Evolutionary conservation across 129 eudicot genomes (phyloP).

Genomic region (Arctium lappa): DNA sequence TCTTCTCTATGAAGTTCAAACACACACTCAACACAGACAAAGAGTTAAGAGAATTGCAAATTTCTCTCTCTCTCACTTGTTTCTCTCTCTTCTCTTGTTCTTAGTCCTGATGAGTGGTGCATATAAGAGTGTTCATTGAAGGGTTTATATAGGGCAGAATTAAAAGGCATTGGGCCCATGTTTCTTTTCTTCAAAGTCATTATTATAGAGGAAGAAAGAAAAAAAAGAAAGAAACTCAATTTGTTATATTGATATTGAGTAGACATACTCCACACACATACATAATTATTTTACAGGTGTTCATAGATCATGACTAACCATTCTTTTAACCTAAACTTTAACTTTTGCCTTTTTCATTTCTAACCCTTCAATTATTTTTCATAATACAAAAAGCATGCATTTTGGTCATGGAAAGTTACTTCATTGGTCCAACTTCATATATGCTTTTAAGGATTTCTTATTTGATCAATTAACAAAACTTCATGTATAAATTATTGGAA

Average conservation of each 20-base stretch:
- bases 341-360: slow-evolving; percentile 15
- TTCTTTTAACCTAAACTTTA: slow-evolving; percentile 24
- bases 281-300: slow-evolving; percentile 19
- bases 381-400: slow-evolving; percentile 5
- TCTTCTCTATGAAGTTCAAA: not conserved
- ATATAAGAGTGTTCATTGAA: not conserved
- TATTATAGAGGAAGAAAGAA: slow-evolving; percentile 1
- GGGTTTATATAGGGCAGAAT: slow-evolving; percentile 30
- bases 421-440: not conserved
- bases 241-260: slow-evolving; percentile 13
- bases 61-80: not conserved
- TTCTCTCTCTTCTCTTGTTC: slow-evolving; percentile 3
- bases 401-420: slow-evolving; percentile 27
- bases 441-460: not conserved
- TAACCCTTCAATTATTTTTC: slow-evolving; percentile 25
- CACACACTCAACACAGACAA: slow-evolving; percentile 34
- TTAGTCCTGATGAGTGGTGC: slow-evolving; percentile 27
- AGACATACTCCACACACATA: not conserved
- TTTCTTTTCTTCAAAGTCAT: slow-evolving; percentile 19
- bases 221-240: slow-evolving; percentile 2
- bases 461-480: not conserved
- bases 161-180: slow-evolving; percentile 16
- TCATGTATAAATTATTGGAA: too few species aligned
- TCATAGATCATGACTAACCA: not conserved
- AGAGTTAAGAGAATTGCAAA: slow-evolving; percentile 20